phyloP scores from a whole-genome alignment of 192 early-diverging fungal species.

The Backusella luteola region DNA sequence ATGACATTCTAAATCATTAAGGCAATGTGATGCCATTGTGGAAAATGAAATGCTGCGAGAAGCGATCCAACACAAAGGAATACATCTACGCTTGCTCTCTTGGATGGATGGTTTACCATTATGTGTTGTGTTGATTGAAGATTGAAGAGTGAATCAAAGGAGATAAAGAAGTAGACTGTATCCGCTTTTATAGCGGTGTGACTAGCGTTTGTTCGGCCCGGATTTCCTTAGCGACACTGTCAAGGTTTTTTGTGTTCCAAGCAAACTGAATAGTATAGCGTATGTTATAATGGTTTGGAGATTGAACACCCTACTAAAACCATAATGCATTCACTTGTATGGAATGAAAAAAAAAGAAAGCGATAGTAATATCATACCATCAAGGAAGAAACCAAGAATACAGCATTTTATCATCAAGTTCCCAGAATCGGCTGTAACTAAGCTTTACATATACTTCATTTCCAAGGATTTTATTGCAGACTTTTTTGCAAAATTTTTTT shows the following conservation, averaged over 20 bases:
- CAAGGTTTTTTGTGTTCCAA: too few species aligned
- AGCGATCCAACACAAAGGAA: not conserved
- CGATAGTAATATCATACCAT: not conserved
- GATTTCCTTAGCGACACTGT: not conserved
- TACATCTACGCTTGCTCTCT: not conserved
- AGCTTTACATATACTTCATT: not conserved
- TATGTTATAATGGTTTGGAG: too few species aligned
- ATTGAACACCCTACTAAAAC: too few species aligned
- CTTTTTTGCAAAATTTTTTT: not conserved
- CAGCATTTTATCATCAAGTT: too few species aligned
- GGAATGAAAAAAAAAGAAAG: too few species aligned
- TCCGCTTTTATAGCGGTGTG: not conserved
- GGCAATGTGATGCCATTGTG: not conserved
- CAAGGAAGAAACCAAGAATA: not conserved
- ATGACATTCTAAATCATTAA: not conserved
- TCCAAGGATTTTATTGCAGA: not conserved
- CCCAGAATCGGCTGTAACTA: not conserved
- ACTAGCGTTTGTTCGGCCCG: not conserved
- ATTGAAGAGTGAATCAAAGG: not conserved
- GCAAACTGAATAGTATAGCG: too few species aligned
- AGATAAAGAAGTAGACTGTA: not conserved
- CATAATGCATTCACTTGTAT: too few species aligned
- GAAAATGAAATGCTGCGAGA: not conserved
- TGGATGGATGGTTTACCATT: conserved; percentile 6
- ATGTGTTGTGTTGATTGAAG: not conserved